Evolutionary conservation across 805 yeast species (phyloP).

Genomic region (Nakazawaea anatomiae): DNA sequence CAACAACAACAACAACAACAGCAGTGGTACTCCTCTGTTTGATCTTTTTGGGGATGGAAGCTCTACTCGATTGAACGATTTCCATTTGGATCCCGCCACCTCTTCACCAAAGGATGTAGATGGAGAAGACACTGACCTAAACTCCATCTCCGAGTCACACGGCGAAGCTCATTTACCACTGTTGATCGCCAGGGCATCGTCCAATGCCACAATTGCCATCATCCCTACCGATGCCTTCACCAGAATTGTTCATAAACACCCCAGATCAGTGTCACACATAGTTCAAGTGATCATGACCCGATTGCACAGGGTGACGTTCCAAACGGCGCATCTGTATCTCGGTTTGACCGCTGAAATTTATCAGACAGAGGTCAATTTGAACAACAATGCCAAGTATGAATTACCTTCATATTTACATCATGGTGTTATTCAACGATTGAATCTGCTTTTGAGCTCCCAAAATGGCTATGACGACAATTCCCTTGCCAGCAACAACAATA

Average conservation of each 20-base stretch:
- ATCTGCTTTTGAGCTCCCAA: slow-evolving; percentile 11
- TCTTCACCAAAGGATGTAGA: neutral
- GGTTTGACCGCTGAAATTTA: slow-evolving; percentile 80
- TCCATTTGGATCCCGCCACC: slow-evolving; percentile 13
- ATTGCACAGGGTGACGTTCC: slow-evolving; percentile 84
- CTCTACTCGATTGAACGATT: slow-evolving; percentile 12
- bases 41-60: neutral
- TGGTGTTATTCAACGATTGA: slow-evolving; percentile 41
- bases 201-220: slow-evolving; percentile 80
- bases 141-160: neutral
- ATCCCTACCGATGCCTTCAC: slow-evolving; percentile 83
- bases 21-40: too few species aligned
- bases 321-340: slow-evolving; percentile 80
- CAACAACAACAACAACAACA: neutral
- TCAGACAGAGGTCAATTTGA: slow-evolving; percentile 66
- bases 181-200: slow-evolving; percentile 68
- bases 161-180: slow-evolving; percentile 13
- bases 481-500: neutral
- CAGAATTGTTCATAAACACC: slow-evolving; percentile 65
- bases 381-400: slow-evolving; percentile 38
- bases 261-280: slow-evolving; percentile 87
- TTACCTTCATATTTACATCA: slow-evolving; percentile 65
- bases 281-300: slow-evolving; percentile 88
- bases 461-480: neutral
- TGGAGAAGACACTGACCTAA: neutral